These are phyloP conservation scores for Salix brachista DNA, from an alignment of 345 rosid species.

Conservation along the genomic window DNA sequence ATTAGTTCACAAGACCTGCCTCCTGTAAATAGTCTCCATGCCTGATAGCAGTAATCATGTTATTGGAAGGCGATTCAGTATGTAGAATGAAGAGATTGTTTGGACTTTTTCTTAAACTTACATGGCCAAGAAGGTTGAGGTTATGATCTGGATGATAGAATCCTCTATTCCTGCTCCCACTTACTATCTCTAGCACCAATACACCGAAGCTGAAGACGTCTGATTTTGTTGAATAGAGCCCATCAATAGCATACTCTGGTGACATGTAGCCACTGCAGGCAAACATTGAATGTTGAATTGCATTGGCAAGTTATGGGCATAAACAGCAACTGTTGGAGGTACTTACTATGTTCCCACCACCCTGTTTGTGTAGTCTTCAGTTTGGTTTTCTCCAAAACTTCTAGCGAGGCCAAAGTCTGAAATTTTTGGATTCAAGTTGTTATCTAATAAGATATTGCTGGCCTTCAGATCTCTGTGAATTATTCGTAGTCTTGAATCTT, in stretches of 20 bases:
- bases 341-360: not conserved
- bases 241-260: not conserved
- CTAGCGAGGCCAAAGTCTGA: slow-evolving; percentile 1
- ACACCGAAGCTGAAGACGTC: not conserved
- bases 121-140: slow-evolving; percentile 3
- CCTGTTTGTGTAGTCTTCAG: not conserved
- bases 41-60: not conserved
- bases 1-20: not conserved
- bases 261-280: not conserved
- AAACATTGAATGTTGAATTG: not conserved
- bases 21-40: not conserved
- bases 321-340: not conserved
- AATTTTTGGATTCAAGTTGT: not conserved
- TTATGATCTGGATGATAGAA: not conserved
- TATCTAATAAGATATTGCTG: not conserved
- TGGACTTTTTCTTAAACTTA: not conserved
- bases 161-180: not conserved
- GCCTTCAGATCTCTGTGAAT: not conserved
- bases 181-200: not conserved
- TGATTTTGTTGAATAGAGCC: not conserved
- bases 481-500: not conserved
- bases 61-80: too few species aligned
- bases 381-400: not conserved
- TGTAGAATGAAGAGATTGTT: too few species aligned
- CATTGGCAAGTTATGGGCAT: too few species aligned